Conservation (phyloP, 1,284 basidiomycete species). For the Puccinia horiana region DNA sequence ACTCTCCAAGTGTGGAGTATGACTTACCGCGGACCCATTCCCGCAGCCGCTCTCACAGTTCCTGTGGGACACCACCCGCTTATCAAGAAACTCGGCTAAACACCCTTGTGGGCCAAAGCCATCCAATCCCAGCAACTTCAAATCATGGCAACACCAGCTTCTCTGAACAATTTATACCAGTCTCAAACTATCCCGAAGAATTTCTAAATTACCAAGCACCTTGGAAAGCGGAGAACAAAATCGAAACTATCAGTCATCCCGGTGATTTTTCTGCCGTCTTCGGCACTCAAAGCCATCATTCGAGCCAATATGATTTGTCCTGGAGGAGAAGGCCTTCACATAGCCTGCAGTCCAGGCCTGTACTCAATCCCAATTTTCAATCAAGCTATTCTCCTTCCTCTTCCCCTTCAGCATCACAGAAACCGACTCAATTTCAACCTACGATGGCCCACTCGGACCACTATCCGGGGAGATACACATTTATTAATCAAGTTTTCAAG, state of each 20-base stretch:
- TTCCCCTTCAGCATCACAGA: conserved; percentile 14
- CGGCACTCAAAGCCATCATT: not conserved
- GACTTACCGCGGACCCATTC: conserved; percentile 25
- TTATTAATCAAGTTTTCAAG: conserved; percentile 48
- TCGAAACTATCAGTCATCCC: not conserved
- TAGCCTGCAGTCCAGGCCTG: conserved; percentile 1
- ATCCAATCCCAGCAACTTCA: not conserved
- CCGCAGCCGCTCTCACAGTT: conserved; percentile 13
- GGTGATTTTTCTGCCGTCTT: not conserved
- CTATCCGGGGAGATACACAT: conserved; percentile 16
- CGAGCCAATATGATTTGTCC: conserved; percentile 5
- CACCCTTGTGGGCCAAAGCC: not conserved
- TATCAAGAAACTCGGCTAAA: not conserved
- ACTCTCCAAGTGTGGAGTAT: conserved; percentile 19
- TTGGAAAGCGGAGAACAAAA: conserved; percentile 9
- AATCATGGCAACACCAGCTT: conserved; percentile 10
- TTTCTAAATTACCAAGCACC: not conserved
- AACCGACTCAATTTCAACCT: conserved; percentile 1
- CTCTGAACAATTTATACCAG: conserved; percentile 9
- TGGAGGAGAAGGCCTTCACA: conserved; percentile 21
- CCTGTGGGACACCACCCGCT: conserved; percentile 28
- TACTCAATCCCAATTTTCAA: not conserved
- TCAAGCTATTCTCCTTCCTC: conserved; percentile 28
- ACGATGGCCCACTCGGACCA: not conserved
- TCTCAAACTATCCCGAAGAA: conserved; percentile 16